Conservation (phyloP, 306 rosid genomes). For the Cyclanthera cordifolia region DNA sequence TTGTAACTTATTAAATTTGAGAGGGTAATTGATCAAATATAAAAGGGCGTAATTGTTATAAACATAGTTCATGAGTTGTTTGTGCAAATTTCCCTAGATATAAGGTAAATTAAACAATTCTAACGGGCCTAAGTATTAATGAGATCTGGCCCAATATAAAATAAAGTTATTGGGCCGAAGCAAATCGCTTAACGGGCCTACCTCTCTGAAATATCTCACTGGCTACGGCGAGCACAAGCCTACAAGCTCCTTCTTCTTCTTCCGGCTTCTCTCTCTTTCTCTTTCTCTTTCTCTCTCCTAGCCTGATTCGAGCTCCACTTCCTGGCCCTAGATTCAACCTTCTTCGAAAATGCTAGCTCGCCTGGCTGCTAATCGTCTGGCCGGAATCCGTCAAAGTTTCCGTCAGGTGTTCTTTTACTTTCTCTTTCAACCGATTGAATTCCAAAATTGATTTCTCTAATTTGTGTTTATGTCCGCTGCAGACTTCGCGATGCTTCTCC, state of each 20-base stretch:
- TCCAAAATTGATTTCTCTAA: conserved; percentile 14
- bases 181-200: background rate
- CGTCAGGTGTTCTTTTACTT: conserved; percentile 45
- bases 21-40: too few relatives aligned
- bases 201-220: background rate
- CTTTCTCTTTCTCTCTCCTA: background rate
- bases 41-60: too few relatives aligned
- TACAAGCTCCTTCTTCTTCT: background rate
- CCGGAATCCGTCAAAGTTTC: conserved; percentile 68
- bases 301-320: conserved; percentile 5
- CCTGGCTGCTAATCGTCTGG: conserved; percentile 57
- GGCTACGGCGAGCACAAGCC: background rate
- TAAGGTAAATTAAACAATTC: too few relatives aligned
- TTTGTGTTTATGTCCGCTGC: conserved; percentile 14
- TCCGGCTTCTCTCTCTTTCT: background rate
- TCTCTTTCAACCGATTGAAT: background rate
- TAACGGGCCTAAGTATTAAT: background rate
- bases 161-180: background rate
- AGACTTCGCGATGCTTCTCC: conserved; percentile 72
- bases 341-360: conserved; percentile 69
- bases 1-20: too few relatives aligned
- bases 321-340: background rate
- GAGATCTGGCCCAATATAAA: background rate
- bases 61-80: too few relatives aligned
- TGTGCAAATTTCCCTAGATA: too few relatives aligned